A percentile compares a stretch with the other conserved stretches of the same genome.
Conservation (phyloP, 768 basidiomycete genomes). For the Suillus lakei region DNA sequence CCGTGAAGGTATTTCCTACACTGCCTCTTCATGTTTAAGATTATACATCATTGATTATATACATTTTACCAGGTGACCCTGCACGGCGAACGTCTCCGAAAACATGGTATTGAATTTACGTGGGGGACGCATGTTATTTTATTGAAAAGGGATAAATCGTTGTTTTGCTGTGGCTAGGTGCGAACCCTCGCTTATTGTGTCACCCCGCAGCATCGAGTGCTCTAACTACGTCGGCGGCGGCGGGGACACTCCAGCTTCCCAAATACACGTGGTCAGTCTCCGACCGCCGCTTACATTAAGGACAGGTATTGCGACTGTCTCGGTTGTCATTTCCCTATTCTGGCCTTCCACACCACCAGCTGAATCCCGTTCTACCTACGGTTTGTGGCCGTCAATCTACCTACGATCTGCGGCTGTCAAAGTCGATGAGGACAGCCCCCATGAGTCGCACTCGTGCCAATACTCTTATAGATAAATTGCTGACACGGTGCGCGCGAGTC, state of each 20-base stretch:
- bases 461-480: neutral
- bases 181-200: neutral
- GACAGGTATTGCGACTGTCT: neutral
- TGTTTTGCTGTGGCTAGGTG: neutral
- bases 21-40: slow-evolving; percentile 17
- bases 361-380: neutral
- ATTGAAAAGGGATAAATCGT: neutral
- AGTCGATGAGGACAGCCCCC: neutral
- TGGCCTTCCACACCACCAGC: too few relatives aligned
- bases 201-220: too few relatives aligned
- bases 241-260: too few relatives aligned
- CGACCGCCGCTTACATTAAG: neutral
- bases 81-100: slow-evolving; percentile 30
- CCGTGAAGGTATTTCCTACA: slow-evolving; percentile 59
- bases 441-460: neutral
- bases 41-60: slow-evolving; percentile 14
- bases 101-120: neutral
- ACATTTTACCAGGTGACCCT: slow-evolving; percentile 59
- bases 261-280: neutral
- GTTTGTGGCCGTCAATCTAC: neutral
- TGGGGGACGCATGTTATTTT: neutral
- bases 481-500: neutral
- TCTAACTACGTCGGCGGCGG: neutral
- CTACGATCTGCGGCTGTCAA: neutral
- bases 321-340: neutral